phyloP scores from a whole-genome alignment of 2,329 filamentous ascomycete species.

The Fusarium anguioides region DNA sequence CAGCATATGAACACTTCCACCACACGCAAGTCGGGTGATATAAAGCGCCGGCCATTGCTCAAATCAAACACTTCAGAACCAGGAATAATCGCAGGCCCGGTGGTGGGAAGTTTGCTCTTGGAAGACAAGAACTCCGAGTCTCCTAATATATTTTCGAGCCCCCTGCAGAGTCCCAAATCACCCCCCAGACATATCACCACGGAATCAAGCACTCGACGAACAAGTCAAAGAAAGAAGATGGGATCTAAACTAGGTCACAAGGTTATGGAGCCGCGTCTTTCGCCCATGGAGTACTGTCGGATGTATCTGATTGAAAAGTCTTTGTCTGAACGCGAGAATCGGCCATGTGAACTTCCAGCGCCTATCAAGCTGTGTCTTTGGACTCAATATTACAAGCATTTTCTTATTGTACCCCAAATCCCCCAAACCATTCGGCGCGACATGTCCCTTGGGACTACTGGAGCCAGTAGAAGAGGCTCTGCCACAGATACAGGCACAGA shows the following conservation, averaged over 20 bases:
- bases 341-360: slow-evolving; percentile 45
- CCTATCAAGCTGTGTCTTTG: slow-evolving; percentile 50
- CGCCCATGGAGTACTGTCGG: slow-evolving; percentile 55
- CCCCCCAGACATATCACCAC: background rate
- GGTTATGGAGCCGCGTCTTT: slow-evolving; percentile 48
- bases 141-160: background rate
- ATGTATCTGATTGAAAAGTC: slow-evolving; percentile 51
- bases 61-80: slow-evolving; percentile 44
- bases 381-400: slow-evolving; percentile 51
- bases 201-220: background rate
- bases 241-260: background rate
- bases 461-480: background rate
- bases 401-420: slow-evolving; percentile 51
- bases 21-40: slow-evolving; percentile 9
- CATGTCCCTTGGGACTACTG: background rate
- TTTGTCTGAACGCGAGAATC: slow-evolving; percentile 41
- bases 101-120: background rate
- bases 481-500: background rate
- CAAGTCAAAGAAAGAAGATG: slow-evolving; percentile 1
- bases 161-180: background rate
- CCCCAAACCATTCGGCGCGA: slow-evolving; percentile 45
- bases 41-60: slow-evolving; percentile 24
- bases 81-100: slow-evolving; percentile 14
- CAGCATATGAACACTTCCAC: background rate
- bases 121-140: slow-evolving; percentile 1